Percentiles rank a stretch among this genome's conserved stretches.
These are phyloP conservation scores for Globisporangium ultimum DNA, from an alignment of 352 stramenopile species.

Conservation along the genomic window DNA sequence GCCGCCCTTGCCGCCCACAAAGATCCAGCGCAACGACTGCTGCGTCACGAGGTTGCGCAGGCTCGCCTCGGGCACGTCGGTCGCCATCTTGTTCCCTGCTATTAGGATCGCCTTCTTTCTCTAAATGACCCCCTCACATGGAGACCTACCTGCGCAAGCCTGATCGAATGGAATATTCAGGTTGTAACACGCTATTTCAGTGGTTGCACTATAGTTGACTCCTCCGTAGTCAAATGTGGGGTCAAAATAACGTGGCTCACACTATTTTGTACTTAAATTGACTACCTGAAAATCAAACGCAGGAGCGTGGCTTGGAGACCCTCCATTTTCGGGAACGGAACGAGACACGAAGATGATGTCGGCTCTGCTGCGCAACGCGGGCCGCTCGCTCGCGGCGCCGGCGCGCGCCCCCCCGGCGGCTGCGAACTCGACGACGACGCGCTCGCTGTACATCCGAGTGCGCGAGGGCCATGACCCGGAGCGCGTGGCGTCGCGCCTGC, in stretches of 20 bases:
- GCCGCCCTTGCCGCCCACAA: slow-evolving; percentile 94
- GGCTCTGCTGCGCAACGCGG: slow-evolving; percentile 26
- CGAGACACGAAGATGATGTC: slow-evolving; percentile 25
- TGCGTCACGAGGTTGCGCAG: slow-evolving; percentile 90
- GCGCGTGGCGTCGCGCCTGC: slow-evolving; percentile 50
- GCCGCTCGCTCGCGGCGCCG: slow-evolving; percentile 11
- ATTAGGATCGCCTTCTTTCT: neutral
- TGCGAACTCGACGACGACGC: slow-evolving; percentile 16
- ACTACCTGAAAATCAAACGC: slow-evolving; percentile 4
- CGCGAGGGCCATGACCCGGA: slow-evolving; percentile 43
- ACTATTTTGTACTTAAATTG: neutral
- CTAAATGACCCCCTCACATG: neutral
- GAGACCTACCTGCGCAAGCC: neutral
- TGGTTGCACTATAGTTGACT: too few species aligned
- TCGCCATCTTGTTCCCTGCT: slow-evolving; percentile 19
- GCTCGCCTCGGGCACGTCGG: slow-evolving; percentile 81
- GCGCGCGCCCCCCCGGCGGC: slow-evolving; percentile 6
- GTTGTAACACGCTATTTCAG: neutral
- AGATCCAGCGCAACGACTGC: slow-evolving; percentile 92
- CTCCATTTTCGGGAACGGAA: neutral
- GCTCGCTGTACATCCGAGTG: slow-evolving; percentile 55
- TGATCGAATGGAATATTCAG: neutral
- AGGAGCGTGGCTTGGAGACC: slow-evolving; percentile 3
- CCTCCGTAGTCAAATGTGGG: too few species aligned
- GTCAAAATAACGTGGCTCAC: neutral